Conservation (phyloP, 2,329 filamentous ascomycete species). For the Penicillium sp. region DNA sequence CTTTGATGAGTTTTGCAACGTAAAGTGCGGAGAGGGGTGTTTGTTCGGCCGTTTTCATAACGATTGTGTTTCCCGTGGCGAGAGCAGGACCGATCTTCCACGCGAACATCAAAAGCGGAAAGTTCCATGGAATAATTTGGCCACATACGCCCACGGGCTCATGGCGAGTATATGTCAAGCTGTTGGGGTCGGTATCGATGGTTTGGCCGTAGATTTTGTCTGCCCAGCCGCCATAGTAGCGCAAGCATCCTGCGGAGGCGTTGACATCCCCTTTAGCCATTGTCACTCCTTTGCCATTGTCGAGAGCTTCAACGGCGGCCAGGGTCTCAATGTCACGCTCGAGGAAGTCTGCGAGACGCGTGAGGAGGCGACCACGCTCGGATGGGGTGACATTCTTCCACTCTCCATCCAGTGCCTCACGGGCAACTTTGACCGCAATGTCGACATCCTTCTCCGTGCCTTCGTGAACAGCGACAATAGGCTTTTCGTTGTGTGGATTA, state of each 20-base stretch:
- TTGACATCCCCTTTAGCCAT: slow-evolving; percentile 10
- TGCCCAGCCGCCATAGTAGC: slow-evolving; percentile 14
- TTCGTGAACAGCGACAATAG: slow-evolving; percentile 7
- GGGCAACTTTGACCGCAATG: slow-evolving; percentile 7
- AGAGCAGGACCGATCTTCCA: slow-evolving; percentile 80
- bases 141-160: slow-evolving; percentile 82
- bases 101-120: slow-evolving; percentile 76
- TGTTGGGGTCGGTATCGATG: slow-evolving; percentile 5
- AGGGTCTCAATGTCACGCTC: slow-evolving; percentile 9
- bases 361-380: slow-evolving; percentile 10
- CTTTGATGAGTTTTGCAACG: slow-evolving; percentile 55
- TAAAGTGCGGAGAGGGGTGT: slow-evolving; percentile 67
- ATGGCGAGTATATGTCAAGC: slow-evolving; percentile 8
- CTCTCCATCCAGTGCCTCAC: slow-evolving; percentile 4
- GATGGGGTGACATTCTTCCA: slow-evolving; percentile 6
- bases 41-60: slow-evolving; percentile 67
- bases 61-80: slow-evolving; percentile 61
- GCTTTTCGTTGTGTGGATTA: slow-evolving; percentile 6
- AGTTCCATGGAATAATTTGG: slow-evolving; percentile 82
- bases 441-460: slow-evolving; percentile 9
- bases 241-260: background rate
- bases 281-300: slow-evolving; percentile 12
- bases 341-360: slow-evolving; percentile 7
- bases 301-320: slow-evolving; percentile 14
- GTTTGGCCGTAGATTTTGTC: slow-evolving; percentile 13